phyloP scores from a whole-genome alignment of 1,284 basidiomycete species.

The Rhodotorula sp. region DNA sequence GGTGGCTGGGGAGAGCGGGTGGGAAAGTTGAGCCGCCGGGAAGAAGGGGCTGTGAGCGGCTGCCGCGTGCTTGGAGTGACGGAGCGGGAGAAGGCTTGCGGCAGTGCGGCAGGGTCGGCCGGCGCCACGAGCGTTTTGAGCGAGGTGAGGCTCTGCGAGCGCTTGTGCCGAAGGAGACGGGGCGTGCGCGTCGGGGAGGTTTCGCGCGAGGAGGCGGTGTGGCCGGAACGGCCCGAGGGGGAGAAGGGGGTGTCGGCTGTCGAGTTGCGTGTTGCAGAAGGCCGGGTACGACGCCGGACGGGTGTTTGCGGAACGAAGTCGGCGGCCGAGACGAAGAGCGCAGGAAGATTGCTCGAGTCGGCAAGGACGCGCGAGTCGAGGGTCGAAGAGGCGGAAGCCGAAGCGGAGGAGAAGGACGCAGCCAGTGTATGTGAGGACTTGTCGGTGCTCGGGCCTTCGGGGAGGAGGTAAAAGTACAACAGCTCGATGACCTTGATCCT shows the following conservation, averaged over 20 bases:
- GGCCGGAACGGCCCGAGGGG: too few species aligned
- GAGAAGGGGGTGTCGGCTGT: neutral
- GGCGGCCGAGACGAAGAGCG: constrained; percentile 23
- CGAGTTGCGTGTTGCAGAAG: neutral
- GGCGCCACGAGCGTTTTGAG: neutral
- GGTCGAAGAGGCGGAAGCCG: constrained; percentile 39
- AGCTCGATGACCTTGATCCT: constrained; percentile 94
- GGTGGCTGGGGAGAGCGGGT: neutral
- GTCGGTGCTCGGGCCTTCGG: constrained; percentile 54
- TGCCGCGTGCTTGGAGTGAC: neutral
- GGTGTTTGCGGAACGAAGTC: constrained; percentile 42
- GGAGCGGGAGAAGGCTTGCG: neutral
- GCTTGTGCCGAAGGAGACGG: neutral
- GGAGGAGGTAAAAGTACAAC: constrained; percentile 84
- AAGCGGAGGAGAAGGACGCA: constrained; percentile 32
- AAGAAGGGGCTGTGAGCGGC: neutral
- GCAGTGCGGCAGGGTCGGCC: neutral
- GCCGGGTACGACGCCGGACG: neutral
- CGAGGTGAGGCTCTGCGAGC: constrained; percentile 9
- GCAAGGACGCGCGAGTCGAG: constrained; percentile 21
- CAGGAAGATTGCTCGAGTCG: constrained; percentile 6
- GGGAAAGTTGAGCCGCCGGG: neutral
- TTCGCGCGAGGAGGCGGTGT: constrained; percentile 10
- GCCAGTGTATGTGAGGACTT: neutral
- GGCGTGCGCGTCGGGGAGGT: constrained; percentile 2